These are phyloP conservation scores for Trametes villosa DNA, from an alignment of 768 basidiomycete species.

Conservation along the genomic window DNA sequence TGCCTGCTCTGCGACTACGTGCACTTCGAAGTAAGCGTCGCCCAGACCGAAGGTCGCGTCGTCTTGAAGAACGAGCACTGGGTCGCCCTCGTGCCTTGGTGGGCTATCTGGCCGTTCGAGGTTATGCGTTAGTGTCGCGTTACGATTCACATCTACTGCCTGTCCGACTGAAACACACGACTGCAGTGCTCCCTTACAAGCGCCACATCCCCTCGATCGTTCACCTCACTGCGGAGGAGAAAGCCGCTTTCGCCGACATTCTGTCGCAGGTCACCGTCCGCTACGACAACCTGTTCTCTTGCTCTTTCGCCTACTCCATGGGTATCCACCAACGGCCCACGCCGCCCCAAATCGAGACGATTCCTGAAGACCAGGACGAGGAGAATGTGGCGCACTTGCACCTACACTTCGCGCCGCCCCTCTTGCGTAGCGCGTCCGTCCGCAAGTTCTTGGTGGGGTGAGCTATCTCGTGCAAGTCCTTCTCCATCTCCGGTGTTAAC, in stretches of 20 bases:
- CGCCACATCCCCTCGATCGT: constrained; percentile 78
- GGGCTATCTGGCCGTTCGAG: constrained; percentile 96
- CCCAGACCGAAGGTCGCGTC: constrained; percentile 56
- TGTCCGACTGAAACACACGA: no score
- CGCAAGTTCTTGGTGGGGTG: constrained; percentile 91
- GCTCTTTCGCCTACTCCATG: constrained; percentile 94
- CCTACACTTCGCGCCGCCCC: constrained; percentile 84
- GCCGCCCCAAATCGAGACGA: constrained; percentile 40
- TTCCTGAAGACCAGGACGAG: constrained; percentile 42
- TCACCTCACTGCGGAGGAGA: constrained; percentile 65
- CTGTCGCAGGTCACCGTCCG: constrained; percentile 64
- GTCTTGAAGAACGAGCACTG: constrained; percentile 77
- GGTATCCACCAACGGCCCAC: constrained; percentile 87
- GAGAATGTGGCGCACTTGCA: constrained; percentile 76
- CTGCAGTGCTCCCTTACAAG: constrained; percentile 73
- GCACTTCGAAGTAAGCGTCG: constrained; percentile 56
- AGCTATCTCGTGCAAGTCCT: constrained; percentile 28
- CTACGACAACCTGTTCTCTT: constrained; percentile 81
- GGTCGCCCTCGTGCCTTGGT: constrained; percentile 90
- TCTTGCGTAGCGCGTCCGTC: constrained; percentile 80
- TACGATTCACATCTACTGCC: no score
- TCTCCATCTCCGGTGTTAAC: constrained; percentile 10
- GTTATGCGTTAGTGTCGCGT: constrained; percentile 69
- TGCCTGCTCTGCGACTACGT: constrained; percentile 85
- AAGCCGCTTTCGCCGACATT: constrained; percentile 64